Base-by-base conservation (phyloP, 2,329 filamentous ascomycete species). In the Coniochaeta sp. region DNA sequence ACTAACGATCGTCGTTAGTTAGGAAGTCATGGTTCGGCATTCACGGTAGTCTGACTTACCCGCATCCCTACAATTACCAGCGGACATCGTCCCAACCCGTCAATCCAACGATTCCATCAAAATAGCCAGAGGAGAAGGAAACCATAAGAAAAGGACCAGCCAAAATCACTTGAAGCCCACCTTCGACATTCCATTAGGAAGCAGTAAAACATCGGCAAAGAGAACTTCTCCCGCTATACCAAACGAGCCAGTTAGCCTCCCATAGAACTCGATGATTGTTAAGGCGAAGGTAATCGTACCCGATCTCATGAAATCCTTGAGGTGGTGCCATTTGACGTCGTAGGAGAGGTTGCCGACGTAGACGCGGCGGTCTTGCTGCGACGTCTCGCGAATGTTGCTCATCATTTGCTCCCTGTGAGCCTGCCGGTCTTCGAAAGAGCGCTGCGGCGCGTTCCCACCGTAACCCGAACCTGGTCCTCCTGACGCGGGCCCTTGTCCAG, bases 171-270 rank as follows among this genome's bases (percentile, higher is more conserved):
- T 87, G 83, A 88, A 87, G 92, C 91, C 91, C 93, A 98, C 93
- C 93, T 99, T 99, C 91, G 93, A 98, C 95, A 99, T 99, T 93
- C 95, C 95, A 86, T 99, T 99, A 74, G 95, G 95, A 89, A 99
- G 92, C 79, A 96, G 85, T 80, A 99, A 88, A 75, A 99, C 95
- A 85, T 99, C 95, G 82, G 95, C 95, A 82, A 96, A 99, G 81
- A 98, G 87, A 77, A 99, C 95, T 79, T 98, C 93, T 85, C 95
- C 95, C 82, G 95, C 95, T 98, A 79, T 62, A 72, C 59, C 60
- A 66, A 63, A 9, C 54, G 14, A 57, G 50, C 16, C 7, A 17
- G 54, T 57, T 22, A 38, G 54, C 9, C 6, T 34, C n/a, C 17
- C 17, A 11, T 2, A 36, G 6, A 55, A 16, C 31, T 7, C 19